Evolutionary conservation across 805 yeast genomes (phyloP).

Genomic region (Hanseniaspora thailandica): DNA sequence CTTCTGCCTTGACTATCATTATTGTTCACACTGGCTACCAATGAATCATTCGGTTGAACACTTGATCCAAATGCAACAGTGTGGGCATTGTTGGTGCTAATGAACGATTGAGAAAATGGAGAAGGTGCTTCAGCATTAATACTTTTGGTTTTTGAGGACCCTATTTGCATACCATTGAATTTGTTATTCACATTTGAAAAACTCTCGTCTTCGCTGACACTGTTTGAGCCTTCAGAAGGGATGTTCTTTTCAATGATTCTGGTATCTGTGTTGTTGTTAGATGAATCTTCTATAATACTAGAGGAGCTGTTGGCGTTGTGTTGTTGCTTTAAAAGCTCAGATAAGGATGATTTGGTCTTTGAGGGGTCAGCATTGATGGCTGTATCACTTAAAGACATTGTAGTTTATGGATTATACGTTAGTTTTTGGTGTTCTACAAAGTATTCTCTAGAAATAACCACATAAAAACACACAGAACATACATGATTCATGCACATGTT

Average conservation of each 20-base stretch:
- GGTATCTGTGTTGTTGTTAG: neutral
- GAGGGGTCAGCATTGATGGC: neutral
- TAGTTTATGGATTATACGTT: neutral
- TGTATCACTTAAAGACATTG: neutral
- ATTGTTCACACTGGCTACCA: neutral
- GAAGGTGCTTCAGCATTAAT: neutral
- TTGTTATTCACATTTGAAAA: neutral
- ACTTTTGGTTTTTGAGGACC: constrained; percentile 16
- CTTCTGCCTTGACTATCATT: neutral
- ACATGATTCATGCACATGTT: too few species aligned
- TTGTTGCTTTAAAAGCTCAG: constrained; percentile 11
- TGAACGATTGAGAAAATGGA: constrained; percentile 26
- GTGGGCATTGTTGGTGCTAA: constrained; percentile 29
- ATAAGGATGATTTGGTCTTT: constrained; percentile 12
- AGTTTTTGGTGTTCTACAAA: neutral
- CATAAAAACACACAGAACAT: neutral
- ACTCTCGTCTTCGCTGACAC: constrained; percentile 7
- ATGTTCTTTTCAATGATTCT: constrained; percentile 2
- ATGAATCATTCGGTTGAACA: constrained; percentile 14
- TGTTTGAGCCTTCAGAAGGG: constrained; percentile 6
- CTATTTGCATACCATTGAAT: constrained; percentile 9
- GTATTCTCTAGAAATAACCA: too few species aligned
- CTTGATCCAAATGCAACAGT: constrained; percentile 26
- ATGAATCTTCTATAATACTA: neutral
- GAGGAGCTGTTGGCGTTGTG: neutral